A percentile compares a stretch with the other conserved stretches of the same genome.
Evolutionary conservation across 208 protist genomes (phyloP).

Genomic region (Willaertia magna): DNA sequence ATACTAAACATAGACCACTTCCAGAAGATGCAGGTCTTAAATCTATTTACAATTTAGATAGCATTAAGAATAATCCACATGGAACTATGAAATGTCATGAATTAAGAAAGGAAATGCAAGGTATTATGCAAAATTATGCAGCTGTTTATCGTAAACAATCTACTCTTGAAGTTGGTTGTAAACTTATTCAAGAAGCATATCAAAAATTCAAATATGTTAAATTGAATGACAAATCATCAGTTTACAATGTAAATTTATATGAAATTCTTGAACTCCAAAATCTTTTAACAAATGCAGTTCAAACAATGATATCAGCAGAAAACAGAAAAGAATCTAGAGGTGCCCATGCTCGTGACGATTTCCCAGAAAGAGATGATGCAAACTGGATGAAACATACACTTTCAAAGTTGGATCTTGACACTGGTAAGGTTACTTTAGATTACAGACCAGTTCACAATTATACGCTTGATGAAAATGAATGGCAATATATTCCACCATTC

Average conservation of each 20-base stretch:
- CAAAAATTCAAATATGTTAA: slow-evolving; percentile 75
- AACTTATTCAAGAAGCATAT: slow-evolving; percentile 78
- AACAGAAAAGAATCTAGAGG: slow-evolving; percentile 88
- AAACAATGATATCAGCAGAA: slow-evolving; percentile 80
- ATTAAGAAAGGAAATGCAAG: slow-evolving; percentile 90
- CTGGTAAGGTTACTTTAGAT: slow-evolving; percentile 67
- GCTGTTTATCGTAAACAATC: slow-evolving; percentile 86
- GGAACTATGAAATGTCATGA: slow-evolving; percentile 44
- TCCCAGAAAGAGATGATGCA: slow-evolving; percentile 80
- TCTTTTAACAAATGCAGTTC: slow-evolving; percentile 80
- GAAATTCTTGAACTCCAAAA: slow-evolving; percentile 98
- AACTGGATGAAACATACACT: slow-evolving; percentile 99
- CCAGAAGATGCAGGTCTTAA: slow-evolving; percentile 64
- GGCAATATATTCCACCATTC: slow-evolving; percentile 59
- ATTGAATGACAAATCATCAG: slow-evolving; percentile 73
- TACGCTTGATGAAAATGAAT: slow-evolving; percentile 69
- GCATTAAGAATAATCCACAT: slow-evolving; percentile 77
- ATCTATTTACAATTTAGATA: slow-evolving; percentile 85
- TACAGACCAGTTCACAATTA: slow-evolving; percentile 81
- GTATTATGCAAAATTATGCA: slow-evolving; percentile 89
- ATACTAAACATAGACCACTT: slow-evolving; percentile 59
- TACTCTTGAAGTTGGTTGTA: slow-evolving; percentile 71
- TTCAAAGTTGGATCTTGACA: slow-evolving; percentile 73
- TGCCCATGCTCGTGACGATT: slow-evolving; percentile 94
- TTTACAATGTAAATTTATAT: slow-evolving; percentile 95